Evolutionary conservation across 2,329 filamentous ascomycete genomes (phyloP), one percentile per base, ranked within the genome.

Genomic region (Stemphylium lycopersici): DNA sequence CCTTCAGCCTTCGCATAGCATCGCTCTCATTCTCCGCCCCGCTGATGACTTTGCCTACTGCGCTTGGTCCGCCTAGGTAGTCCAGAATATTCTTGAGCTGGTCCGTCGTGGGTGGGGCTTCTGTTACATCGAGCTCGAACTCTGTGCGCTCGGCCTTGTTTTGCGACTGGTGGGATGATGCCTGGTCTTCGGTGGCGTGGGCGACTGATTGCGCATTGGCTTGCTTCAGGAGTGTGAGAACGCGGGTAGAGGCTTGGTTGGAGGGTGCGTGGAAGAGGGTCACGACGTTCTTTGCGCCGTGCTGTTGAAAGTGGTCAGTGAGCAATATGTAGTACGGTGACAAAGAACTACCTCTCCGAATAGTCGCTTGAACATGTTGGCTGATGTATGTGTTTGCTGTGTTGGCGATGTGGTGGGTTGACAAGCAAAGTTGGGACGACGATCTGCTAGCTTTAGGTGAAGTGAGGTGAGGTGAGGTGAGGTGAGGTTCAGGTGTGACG

Each of bases 221-320:
- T 77, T 93, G 87, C 79, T 95, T 96, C 56, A 98, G 85, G 48
- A 96, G 79, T 37, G 85, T 88, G 58, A 88, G 85, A 29, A 89
- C 89, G 56, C 89, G 86, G 45, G 85, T 81, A 3, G 93, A 97
- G 61, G 88, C 83, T 18, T 89, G 84, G 48, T 85, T 84, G 67
- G 82, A 84, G 53, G 93, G 85, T 77, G 90, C 90, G 84, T 97
- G 93, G 83, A 98, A 99, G 81, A 99, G 88, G 58, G 93, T 98
- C 74, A 98, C 86, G 64, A 96, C 90, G 81, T 98, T 93, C 69
- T 81, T 81, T 59, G 76, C 75, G 64, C 78, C 79, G 44, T 75
- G 70, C 79, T 79, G 52, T 20, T 26, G n/a, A 33, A 12, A 13
- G 15, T 15, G 24, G 62, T 70, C 40, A 72, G 62, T 52, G 34